Conservation (phyloP, 2,329 filamentous ascomycete genomes). For the Verticillium albo-atrum region DNA sequence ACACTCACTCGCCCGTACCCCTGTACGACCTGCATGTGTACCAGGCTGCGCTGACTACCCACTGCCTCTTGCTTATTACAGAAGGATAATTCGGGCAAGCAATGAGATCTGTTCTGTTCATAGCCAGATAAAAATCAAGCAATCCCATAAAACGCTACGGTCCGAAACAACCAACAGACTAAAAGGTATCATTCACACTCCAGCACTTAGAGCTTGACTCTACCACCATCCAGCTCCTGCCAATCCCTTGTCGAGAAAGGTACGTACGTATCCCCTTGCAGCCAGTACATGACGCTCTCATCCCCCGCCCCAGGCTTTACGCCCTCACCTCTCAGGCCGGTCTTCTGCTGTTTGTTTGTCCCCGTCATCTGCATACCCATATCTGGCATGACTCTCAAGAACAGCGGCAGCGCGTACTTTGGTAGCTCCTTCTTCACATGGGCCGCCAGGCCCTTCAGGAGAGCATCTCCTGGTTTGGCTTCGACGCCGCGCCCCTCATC, state of each 20-base stretch:
- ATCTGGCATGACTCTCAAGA: conserved; percentile 62
- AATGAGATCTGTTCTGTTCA: no score
- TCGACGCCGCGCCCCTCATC: conserved; percentile 32
- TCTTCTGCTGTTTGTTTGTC: conserved; percentile 88
- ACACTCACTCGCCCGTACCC: no score
- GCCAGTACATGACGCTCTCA: conserved; percentile 56
- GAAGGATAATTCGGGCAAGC: no score
- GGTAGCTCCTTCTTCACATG: conserved; percentile 59
- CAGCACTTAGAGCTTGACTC: conserved; percentile 58
- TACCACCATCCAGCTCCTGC: conserved; percentile 60
- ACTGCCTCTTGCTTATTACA: no score
- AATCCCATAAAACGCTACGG: not conserved
- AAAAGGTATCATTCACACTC: not conserved
- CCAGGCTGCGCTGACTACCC: no score
- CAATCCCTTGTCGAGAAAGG: conserved; percentile 65
- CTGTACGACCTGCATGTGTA: no score
- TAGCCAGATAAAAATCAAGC: no score
- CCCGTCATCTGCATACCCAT: conserved; percentile 64
- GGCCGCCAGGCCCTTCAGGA: conserved; percentile 55
- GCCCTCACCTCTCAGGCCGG: conserved; percentile 64
- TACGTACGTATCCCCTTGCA: conserved; percentile 62
- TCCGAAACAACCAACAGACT: not conserved
- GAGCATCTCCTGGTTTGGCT: conserved; percentile 32
- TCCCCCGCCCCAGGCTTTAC: conserved; percentile 59
- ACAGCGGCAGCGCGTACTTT: conserved; percentile 71